Evolutionary conservation across 2,329 filamentous ascomycete genomes (phyloP).

Genomic region (Diaporthe amygdali): DNA sequence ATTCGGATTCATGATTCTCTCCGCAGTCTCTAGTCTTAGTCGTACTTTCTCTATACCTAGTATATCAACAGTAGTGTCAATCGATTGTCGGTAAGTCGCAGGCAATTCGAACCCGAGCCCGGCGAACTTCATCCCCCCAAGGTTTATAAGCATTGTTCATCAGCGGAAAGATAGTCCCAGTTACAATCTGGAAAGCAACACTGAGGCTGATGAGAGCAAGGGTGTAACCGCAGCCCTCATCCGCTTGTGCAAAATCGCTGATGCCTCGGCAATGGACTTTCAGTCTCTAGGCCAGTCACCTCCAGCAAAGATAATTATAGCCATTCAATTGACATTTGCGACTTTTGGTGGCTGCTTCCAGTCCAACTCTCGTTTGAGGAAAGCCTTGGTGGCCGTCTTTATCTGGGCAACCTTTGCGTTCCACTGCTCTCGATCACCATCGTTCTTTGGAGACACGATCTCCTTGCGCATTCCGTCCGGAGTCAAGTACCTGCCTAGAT

Average conservation of each 20-base stretch:
- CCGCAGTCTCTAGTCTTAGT: neutral
- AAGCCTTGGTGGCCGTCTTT: conserved; percentile 30
- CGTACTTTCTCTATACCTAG: neutral
- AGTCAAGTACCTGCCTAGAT: conserved; percentile 31
- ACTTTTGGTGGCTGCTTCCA: conserved; percentile 26
- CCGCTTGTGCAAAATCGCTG: no score
- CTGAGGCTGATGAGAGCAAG: no score
- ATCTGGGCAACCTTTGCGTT: conserved; percentile 30
- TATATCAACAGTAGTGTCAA: neutral
- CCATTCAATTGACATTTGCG: neutral
- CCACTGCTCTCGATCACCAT: conserved; percentile 27
- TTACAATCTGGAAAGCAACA: no score
- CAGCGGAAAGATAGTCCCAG: no score
- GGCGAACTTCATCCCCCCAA: neutral
- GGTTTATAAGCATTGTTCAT: neutral
- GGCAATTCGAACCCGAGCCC: neutral
- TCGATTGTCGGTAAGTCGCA: neutral
- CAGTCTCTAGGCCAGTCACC: no score
- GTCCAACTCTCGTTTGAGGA: conserved; percentile 30
- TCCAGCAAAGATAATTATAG: no score
- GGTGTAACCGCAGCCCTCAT: no score
- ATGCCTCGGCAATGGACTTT: no score
- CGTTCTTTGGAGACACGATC: conserved; percentile 17
- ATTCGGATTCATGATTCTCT: neutral
- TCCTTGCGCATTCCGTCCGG: conserved; percentile 8